Percentiles rank a stretch among this genome's conserved stretches.
phyloP scores from a whole-genome alignment of 495 filamentous ascomycete species.

The Aspergillus bertholletiae region DNA sequence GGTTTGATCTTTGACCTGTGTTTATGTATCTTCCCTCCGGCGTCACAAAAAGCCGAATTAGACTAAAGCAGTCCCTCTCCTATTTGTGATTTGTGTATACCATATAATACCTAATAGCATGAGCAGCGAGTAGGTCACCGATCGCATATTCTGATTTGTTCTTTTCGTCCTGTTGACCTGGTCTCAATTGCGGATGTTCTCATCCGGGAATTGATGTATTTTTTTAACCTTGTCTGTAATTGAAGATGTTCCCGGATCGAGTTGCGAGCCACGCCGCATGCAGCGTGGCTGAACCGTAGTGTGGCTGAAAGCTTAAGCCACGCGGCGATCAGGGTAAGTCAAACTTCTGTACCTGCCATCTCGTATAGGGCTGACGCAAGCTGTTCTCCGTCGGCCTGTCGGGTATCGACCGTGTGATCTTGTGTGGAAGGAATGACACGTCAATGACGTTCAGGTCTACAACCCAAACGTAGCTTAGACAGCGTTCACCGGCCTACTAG shows the following conservation, averaged over 20 bases:
- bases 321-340: not conserved
- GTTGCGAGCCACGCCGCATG: not conserved
- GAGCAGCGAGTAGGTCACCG: not conserved
- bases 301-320: not conserved
- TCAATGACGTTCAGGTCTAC: not conserved
- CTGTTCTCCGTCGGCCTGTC: too few species aligned
- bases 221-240: not conserved
- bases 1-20: too few species aligned
- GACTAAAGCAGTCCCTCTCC: not conserved
- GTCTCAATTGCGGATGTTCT: too few species aligned
- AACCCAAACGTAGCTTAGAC: too few species aligned
- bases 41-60: constrained; percentile 4
- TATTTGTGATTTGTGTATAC: not conserved
- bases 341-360: not conserved
- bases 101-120: constrained; percentile 5
- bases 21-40: constrained; percentile 2
- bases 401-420: too few species aligned
- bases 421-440: not conserved
- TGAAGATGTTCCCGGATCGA: not conserved
- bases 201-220: too few species aligned
- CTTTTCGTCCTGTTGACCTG: not conserved
- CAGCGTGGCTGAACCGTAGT: not conserved
- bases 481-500: too few species aligned
- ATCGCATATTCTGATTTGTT: not conserved
- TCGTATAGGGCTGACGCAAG: not conserved